phyloP scores from a whole-genome alignment of 352 stramenopile species.

The Aphanomyces astaci region DNA sequence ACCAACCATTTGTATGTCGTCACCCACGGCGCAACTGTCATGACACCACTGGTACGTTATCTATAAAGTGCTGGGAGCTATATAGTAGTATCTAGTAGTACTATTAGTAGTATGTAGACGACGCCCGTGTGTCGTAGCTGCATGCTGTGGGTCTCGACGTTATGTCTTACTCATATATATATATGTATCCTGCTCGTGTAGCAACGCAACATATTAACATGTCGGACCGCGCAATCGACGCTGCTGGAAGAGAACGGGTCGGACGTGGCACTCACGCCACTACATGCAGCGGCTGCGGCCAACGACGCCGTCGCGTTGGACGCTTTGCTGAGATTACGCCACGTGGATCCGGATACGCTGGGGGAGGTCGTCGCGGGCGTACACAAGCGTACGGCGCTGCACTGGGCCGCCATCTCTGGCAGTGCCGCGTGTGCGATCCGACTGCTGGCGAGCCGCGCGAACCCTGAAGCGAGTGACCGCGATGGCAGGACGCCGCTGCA shows the following conservation, averaged over 20 bases:
- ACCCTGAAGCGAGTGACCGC: conserved; percentile 50
- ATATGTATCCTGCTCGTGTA: too few species aligned
- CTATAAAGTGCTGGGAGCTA: too few species aligned
- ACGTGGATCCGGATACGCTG: conserved; percentile 37
- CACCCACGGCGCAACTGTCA: conserved; percentile 7
- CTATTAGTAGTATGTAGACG: too few species aligned
- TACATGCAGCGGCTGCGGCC: conserved; percentile 57
- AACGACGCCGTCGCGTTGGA: conserved; percentile 40
- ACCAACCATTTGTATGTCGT: conserved; percentile 66
- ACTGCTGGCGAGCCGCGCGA: conserved; percentile 38
- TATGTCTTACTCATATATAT: too few species aligned
- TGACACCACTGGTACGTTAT: conserved; percentile 20
- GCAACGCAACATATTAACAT: conserved; percentile 58
- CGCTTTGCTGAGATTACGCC: conserved; percentile 36
- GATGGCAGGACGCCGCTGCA: conserved; percentile 61
- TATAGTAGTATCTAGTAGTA: too few species aligned
- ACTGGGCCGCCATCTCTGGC: conserved; percentile 63
- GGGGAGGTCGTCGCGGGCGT: conserved; percentile 58
- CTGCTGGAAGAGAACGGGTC: conserved; percentile 54
- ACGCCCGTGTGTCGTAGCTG: neutral
- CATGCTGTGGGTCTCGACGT: too few species aligned
- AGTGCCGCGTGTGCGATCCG: conserved; percentile 30
- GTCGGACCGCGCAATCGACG: conserved; percentile 49
- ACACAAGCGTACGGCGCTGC: conserved; percentile 53
- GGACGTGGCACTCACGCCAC: conserved; percentile 68